phyloP scores from a whole-genome alignment of 1,284 basidiomycete genomes.

The Ganoderma boninense region DNA sequence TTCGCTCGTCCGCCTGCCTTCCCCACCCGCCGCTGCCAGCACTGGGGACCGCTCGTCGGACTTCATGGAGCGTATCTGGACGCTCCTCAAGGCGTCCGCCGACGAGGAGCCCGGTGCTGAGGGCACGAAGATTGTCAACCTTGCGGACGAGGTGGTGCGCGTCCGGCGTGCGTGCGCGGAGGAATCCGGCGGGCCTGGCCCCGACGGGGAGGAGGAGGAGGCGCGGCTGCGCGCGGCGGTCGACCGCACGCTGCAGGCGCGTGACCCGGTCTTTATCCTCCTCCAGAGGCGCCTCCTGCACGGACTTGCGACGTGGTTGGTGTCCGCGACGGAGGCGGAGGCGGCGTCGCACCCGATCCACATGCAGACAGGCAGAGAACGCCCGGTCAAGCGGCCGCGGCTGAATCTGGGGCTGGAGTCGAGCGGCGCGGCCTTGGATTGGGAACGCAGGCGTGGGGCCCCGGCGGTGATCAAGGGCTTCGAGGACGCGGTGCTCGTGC shows the following conservation, averaged over 20 bases:
- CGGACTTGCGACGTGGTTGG: slow-evolving; percentile 50
- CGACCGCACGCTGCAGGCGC: slow-evolving; percentile 62
- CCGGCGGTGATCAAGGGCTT: slow-evolving; percentile 53
- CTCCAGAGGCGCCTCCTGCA: slow-evolving; percentile 63
- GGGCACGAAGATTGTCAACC: slow-evolving; percentile 65
- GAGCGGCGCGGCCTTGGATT: slow-evolving; percentile 24
- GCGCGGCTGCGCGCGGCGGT: slow-evolving; percentile 61
- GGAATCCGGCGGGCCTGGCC: slow-evolving; percentile 12
- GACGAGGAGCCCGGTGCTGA: slow-evolving; percentile 49
- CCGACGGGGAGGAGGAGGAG: slow-evolving; percentile 52
- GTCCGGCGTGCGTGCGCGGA: slow-evolving; percentile 37
- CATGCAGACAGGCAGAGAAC: slow-evolving; percentile 48
- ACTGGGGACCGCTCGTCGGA: slow-evolving; percentile 1
- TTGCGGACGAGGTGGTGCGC: slow-evolving; percentile 75
- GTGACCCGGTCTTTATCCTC: slow-evolving; percentile 72
- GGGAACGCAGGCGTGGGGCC: slow-evolving; percentile 23
- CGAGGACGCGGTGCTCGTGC: slow-evolving; percentile 50
- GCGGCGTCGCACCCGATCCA: slow-evolving; percentile 43
- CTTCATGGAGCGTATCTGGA: slow-evolving; percentile 70
- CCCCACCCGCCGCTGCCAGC: neutral
- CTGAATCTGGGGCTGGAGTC: slow-evolving; percentile 35
- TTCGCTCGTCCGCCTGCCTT: slow-evolving; percentile 56
- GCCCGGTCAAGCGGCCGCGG: slow-evolving; percentile 26
- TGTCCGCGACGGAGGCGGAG: neutral
- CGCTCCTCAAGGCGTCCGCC: slow-evolving; percentile 66